Percentiles rank a stretch among this genome's conserved stretches.
Conservation (phyloP, 148 eudicot genomes). For the Persicaria maculosa region DNA sequence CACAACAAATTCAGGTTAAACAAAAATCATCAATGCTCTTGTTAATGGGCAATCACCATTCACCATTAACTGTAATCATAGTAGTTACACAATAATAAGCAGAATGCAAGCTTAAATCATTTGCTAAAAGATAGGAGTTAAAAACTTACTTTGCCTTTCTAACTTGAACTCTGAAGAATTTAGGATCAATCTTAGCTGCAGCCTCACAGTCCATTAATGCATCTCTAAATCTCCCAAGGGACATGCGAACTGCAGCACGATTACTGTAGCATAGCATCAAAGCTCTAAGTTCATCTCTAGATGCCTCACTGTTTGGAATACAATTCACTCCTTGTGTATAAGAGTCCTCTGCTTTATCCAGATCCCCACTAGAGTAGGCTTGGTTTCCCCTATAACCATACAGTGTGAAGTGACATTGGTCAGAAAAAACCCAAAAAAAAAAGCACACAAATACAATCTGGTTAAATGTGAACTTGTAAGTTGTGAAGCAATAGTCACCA, state of each 20-base stretch:
- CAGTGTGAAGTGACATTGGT: background rate
- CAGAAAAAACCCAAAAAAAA: constrained; percentile 1
- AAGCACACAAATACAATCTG: background rate
- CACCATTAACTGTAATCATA: background rate
- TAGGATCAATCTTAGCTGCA: constrained; percentile 78
- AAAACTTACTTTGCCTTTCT: constrained; percentile 86
- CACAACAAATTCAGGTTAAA: background rate
- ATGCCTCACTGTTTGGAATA: constrained; percentile 61
- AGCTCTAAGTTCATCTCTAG: constrained; percentile 68
- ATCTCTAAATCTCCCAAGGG: constrained; percentile 78
- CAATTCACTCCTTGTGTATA: constrained; percentile 82
- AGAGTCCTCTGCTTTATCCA: constrained; percentile 71
- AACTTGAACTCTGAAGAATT: constrained; percentile 72
- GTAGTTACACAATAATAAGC: background rate
- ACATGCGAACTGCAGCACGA: constrained; percentile 91
- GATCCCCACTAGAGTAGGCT: constrained; percentile 80
- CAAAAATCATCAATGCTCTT: background rate
- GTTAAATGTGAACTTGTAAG: background rate
- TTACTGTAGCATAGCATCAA: constrained; percentile 91
- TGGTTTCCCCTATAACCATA: constrained; percentile 72
- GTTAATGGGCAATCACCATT: background rate
- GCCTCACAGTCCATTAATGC: constrained; percentile 72
- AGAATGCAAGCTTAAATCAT: background rate
- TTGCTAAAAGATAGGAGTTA: background rate
- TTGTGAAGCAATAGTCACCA: background rate